phyloP scores from a whole-genome alignment of 495 filamentous ascomycete species.

The Neurospora hispaniola region DNA sequence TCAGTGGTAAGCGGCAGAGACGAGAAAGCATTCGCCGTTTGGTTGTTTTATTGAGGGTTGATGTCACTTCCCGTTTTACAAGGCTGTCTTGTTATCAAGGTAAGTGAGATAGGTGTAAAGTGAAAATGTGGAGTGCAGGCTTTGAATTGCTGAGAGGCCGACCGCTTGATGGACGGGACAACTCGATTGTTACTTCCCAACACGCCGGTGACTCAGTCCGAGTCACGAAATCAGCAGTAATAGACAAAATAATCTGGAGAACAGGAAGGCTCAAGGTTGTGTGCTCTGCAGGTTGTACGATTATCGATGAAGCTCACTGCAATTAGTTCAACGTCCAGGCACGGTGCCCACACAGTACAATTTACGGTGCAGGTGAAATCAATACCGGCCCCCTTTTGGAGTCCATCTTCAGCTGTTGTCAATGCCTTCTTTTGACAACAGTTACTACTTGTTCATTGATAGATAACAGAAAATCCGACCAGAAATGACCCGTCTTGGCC shows the following conservation, averaged over 20 bases:
- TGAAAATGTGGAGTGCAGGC: neutral
- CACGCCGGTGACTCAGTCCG: neutral
- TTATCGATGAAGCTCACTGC: neutral
- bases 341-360: neutral
- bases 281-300: neutral
- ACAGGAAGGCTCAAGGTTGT: neutral
- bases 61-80: neutral
- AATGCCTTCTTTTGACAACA: neutral
- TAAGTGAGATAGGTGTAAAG: neutral
- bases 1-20: neutral
- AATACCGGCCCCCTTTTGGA: neutral
- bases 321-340: neutral
- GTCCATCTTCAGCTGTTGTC: neutral
- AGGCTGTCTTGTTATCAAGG: neutral
- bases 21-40: constrained; percentile 4
- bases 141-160: neutral
- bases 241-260: neutral
- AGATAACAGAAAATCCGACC: neutral
- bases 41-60: neutral
- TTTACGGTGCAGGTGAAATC: neutral
- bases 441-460: neutral
- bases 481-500: neutral
- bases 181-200: neutral
- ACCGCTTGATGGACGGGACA: neutral
- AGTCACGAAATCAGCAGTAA: neutral